phyloP scores from a whole-genome alignment of 208 protist species.

The Trypanosoma melophagium region DNA sequence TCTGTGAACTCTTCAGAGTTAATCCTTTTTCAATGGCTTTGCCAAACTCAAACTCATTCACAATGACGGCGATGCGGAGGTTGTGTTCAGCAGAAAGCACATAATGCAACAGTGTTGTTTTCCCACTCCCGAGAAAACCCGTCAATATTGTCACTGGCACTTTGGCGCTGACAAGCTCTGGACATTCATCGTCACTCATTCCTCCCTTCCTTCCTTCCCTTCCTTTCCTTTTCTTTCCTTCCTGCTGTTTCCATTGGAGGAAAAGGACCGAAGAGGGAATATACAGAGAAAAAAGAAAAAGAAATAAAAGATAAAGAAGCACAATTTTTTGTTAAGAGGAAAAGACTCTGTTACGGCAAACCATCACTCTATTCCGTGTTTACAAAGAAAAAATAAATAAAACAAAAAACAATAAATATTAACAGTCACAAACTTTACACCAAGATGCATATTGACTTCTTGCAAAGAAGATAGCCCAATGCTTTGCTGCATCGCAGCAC shows the following conservation, averaged over 20 bases:
- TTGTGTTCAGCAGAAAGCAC: slow-evolving; percentile 88
- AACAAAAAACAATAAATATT: neutral
- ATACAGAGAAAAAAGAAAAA: neutral
- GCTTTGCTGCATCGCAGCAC: too few relatives aligned
- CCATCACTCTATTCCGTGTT: too few relatives aligned
- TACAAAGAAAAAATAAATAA: slow-evolving; percentile 8
- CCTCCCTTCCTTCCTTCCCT: neutral
- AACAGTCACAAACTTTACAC: neutral
- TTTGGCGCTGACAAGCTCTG: slow-evolving; percentile 68
- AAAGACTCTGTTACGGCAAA: too few relatives aligned
- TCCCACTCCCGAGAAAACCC: slow-evolving; percentile 93
- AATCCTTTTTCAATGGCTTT: slow-evolving; percentile 91
- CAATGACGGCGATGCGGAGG: slow-evolving; percentile 93
- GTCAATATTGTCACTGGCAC: slow-evolving; percentile 93
- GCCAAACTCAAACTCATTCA: slow-evolving; percentile 93
- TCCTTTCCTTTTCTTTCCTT: too few relatives aligned
- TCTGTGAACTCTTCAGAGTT: slow-evolving; percentile 87
- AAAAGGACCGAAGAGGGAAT: too few relatives aligned
- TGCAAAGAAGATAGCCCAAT: too few relatives aligned
- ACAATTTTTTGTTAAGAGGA: too few relatives aligned
- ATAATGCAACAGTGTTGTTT: slow-evolving; percentile 93
- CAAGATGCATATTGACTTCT: too few relatives aligned
- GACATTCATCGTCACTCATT: slow-evolving; percentile 82
- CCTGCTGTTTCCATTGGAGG: too few relatives aligned
- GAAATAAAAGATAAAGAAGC: too few relatives aligned